Conservation (phyloP, 257 asterid genomes). For the Echites panduratus region DNA sequence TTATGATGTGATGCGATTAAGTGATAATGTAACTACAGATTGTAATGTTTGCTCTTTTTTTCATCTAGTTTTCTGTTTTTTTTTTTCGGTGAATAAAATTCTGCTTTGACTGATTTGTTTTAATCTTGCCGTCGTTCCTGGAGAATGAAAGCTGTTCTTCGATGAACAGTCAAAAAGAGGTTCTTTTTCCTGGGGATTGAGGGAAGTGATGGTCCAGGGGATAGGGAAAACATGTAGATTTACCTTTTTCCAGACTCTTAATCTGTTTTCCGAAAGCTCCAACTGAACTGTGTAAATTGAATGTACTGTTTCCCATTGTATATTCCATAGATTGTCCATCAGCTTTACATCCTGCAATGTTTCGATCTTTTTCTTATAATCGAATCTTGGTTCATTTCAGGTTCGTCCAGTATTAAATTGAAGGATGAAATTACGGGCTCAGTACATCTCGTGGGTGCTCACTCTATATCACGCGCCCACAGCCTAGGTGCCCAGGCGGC, state of each 20-base stretch:
- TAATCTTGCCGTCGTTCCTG: neutral
- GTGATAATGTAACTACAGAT: neutral
- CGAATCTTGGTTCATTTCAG: conserved; percentile 31
- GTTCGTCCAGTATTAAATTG: conserved; percentile 84
- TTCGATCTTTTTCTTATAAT: neutral
- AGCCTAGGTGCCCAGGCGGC: conserved; percentile 20
- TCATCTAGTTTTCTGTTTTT: neutral
- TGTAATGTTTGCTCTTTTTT: neutral
- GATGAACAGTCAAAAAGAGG: neutral
- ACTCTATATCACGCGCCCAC: conserved; percentile 47
- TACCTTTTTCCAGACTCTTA: neutral
- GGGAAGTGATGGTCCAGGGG: neutral
- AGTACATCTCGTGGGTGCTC: conserved; percentile 99
- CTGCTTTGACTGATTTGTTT: neutral
- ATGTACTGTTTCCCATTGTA: neutral
- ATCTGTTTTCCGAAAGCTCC: neutral
- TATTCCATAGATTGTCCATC: neutral
- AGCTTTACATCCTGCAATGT: neutral
- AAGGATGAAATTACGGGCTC: conserved; percentile 97
- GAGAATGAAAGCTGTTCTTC: neutral
- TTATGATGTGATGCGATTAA: neutral
- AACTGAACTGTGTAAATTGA: neutral
- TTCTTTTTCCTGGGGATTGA: no score
- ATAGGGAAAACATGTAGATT: neutral
- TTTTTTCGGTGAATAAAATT: neutral